These are phyloP conservation scores for Geosiphon pyriformis DNA, from an alignment of 192 early-diverging fungal genomes.

Conservation along the genomic window DNA sequence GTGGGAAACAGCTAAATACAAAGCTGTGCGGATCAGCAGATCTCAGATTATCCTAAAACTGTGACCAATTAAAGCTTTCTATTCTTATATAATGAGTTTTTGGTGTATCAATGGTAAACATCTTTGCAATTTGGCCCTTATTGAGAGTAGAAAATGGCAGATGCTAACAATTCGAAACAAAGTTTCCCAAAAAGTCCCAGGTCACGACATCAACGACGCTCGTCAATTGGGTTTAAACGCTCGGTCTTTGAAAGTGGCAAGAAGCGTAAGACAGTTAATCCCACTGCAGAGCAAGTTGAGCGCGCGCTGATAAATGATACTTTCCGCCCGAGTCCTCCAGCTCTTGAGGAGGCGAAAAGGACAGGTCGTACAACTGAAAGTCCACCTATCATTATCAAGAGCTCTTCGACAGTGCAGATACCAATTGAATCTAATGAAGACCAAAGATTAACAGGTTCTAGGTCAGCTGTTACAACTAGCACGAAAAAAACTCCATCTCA, in stretches of 20 bases:
- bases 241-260: neutral
- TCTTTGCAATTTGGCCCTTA: no score
- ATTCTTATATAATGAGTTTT: no score
- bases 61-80: no score
- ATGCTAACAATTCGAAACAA: neutral
- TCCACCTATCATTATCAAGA: neutral
- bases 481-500: conserved; percentile 6
- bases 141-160: neutral
- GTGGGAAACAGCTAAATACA: no score
- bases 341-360: neutral
- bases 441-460: neutral
- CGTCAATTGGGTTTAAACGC: neutral
- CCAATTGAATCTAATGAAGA: neutral
- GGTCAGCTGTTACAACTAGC: neutral
- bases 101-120: no score
- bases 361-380: neutral
- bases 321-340: neutral
- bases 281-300: neutral
- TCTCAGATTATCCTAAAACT: no score
- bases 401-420: neutral
- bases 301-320: neutral
- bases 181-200: neutral
- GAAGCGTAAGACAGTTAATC: neutral
- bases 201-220: neutral
- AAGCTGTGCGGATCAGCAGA: no score